Base-by-base conservation (phyloP, 495 filamentous ascomycete species). In the Neurospora sublineolata region DNA sequence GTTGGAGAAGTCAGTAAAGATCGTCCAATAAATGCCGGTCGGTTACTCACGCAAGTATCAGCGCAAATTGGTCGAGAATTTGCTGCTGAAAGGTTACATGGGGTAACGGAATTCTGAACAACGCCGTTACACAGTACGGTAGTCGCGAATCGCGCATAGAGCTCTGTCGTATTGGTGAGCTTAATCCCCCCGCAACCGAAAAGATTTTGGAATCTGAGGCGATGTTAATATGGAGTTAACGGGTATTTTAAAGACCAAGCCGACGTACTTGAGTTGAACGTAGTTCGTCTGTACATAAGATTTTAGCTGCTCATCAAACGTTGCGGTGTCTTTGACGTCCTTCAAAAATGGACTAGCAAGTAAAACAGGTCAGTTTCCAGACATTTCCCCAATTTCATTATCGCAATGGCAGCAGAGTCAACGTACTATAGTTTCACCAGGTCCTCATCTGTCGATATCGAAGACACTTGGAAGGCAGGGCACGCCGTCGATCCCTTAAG, bases 61-160 rank as follows among this genome's bases (percentile, higher is more conserved):
- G 94, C 94, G 82, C 96, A 99, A 38, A 98, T 84, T 4, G 96
- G 95, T 60, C 85, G 82, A 6, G 92, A 89, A 38, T 91, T 80
- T 67, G 84, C 80, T 7, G 82, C 77, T 2, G 90, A 87, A 40
- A 97, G 82, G 18, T 83, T 79, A 81, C 96, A 98, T 41, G 85
- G 79, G n/a, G 77, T 72, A 74, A 90, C 89, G 33, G 96, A 99
- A 77, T 93, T 93, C 81, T 98, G 96, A 70, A 99, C 87, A 79
- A 99, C 91, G 72, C 92, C 88, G 85, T 94, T 98, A 87, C 96
- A 99, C 74, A 99, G 87, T 79, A 94, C 89, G 75, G 92, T 94
- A 68, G 89, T 94, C 14, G 94, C 97, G 81, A 94, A 99, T 76
- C 94, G 90, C 30, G 96, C 95, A 83, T 99, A 99, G 76, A 93